Evolutionary conservation across 129 eudicot genomes (phyloP), one percentile per base, ranked within the genome.

Genomic region (Sambucus nigra): DNA sequence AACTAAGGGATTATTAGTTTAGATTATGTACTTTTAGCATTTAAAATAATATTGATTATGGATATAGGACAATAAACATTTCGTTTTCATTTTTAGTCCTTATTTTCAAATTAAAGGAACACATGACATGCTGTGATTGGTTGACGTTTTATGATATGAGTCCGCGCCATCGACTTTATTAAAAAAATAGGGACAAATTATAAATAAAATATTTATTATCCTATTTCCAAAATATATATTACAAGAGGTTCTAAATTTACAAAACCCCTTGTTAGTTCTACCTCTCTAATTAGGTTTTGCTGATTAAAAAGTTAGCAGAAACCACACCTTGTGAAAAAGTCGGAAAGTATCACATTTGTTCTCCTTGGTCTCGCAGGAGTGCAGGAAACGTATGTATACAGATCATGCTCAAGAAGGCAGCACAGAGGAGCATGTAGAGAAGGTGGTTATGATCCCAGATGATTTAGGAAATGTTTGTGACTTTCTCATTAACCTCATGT

Each of bases 301-400:
- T n/a, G n/a, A 55, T 28, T 11, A 24, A 0, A 16, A 4, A 35
- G 5, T 25, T 0, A 19, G 16, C 14, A 18, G 47, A 56, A 56
- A 19, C 0, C 2, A 4, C 7, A 33, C 7, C 45, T 11, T 29
- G 8, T 35, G n/a, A n/a, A n/a, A n/a, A n/a, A n/a, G 42, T 35
- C 12, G 42, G 13, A 35, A 35, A 2, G 42, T 2, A 35, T 35
- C 13, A 35, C 42, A 2, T 15, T 1, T 8, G 12, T 35, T 35
- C 42, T 35, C 42, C 9, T 40, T 19, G 35, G 13, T 15, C 10
- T 44, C 53, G 64, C 75, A 92, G 99, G 91, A 73, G 35, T 79
- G 94, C 80, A 80, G 94, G 55, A 72, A 68, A 51, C 67, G 60
- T 26, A 51, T 72, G 21, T 77, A 77, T 63, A 62, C 70, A 13